Evolutionary conservation across 2,329 filamentous ascomycete genomes (phyloP), one percentile per base, ranked within the genome.

Genomic region (Sarocladium kiliense): DNA sequence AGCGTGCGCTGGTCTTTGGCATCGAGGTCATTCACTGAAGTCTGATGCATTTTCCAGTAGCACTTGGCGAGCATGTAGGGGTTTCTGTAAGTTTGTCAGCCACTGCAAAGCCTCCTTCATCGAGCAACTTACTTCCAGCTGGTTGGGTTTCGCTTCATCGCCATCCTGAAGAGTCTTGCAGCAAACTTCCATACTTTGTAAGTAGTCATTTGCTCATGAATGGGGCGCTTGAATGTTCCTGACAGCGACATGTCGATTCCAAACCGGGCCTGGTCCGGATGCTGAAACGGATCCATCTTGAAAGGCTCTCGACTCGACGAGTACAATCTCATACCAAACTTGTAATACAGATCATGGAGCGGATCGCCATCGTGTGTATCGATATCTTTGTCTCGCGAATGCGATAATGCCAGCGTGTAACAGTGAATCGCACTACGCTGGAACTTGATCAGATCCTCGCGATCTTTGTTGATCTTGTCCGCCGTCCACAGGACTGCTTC

Each of bases 401-500:
- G 77, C 0, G 81, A 84, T 14, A 85, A 63, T 0, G 81, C 81
- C 37, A 85, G 72, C 0, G 79, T 82, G 62, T 89, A 90, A 66
- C 89, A 93, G 68, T 96, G 90, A 45, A 96, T 92, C 1, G 90
- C 86, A 63, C 84, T 84, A 30, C 90, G 83, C 67, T 96, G 90
- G 58, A 88, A 81, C 53, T 83, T 84, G 23, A 91, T 80, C 44
- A 96, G 71, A 56, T 95, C 90, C 3, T 76, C 74, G 55, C 88
- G 85, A 63, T 88, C 87, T 66, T 88, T 93, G 71, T 96, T 96
- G 71, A 96, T 86, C 70, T 95, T 96, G 62, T 96, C 91, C 1
- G 91, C 89, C 19, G 87, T 88, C 91, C 91, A 96, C 4, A 92
- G 82, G 4, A 95, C 88, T 6, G 86, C 84, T 68, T 96, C 91